Evolutionary conservation across 2,329 filamentous ascomycete species (phyloP), one percentile per base, ranked within the genome.

Genomic region (Aspergillus glaucus): DNA sequence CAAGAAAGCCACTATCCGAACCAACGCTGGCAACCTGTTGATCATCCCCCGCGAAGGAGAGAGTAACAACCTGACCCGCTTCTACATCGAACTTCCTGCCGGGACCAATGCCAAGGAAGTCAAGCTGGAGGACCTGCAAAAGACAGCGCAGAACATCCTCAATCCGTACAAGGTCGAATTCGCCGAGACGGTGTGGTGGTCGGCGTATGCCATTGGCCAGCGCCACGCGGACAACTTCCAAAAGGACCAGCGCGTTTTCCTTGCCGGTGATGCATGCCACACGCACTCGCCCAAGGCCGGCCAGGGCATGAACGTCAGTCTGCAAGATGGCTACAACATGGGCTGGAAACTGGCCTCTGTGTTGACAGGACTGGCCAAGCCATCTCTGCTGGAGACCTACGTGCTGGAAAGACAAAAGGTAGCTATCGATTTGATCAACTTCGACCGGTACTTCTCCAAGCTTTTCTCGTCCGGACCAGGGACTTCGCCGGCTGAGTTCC

Each of bases 211-310:
- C 56, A 83, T 87, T 49, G 82, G 84, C 9, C 84, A 87, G 69
- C 79, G 86, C 15, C 78, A 89, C 19, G 86, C 86, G 2, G 81
- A 81, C 55, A 77, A 79, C 43, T 90, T 89, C 69, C 79, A 80
- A 55, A 80, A 85, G 58, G 74, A 79, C 43, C 71, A 81, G 51
- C 76, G 81, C 14, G 78, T 85, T n/a, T 88, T 88, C 63, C 72
- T 88, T 36, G 81, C 82, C 10, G 84, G 84, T 14, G 85, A 88
- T 60, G 84, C 84, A 30, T 84, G 82, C 73, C 62, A 79, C 56
- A 87, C 84, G 0, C 85, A 88, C 61, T 85, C 81, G 2, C 85
- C 85, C 3, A 87, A 87, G 65, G 83, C 84, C 1, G 85, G 84
- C 0, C 85, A 86, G 67, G 85, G 75, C 1, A 74, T 74, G 71